Conservation (phyloP, 1,284 basidiomycete species). For the Ceratobasidium sp. region DNA sequence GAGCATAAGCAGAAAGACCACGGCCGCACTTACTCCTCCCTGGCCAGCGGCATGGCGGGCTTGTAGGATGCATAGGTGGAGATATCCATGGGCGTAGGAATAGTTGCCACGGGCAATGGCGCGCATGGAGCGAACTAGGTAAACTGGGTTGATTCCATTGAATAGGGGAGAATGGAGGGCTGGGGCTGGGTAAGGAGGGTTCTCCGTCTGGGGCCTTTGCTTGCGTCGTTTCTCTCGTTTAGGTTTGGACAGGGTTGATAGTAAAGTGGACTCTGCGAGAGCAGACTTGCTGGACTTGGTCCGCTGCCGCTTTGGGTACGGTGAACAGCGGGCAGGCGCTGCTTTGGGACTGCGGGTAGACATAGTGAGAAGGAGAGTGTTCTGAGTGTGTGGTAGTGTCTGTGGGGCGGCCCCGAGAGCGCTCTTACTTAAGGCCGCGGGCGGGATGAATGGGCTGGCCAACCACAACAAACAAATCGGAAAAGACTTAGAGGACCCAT, state of each 20-base stretch:
- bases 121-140: conserved; percentile 29
- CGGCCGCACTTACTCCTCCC: conserved; percentile 28
- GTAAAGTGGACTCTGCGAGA: background rate
- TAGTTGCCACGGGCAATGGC: conserved; percentile 31
- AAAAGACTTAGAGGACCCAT: background rate
- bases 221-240: background rate
- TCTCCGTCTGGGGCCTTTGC: background rate
- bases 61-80: conserved; percentile 32
- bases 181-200: background rate
- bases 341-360: background rate
- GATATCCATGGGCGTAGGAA: conserved; percentile 26
- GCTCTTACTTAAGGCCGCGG: background rate
- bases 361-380: conserved; percentile 1
- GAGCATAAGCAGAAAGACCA: conserved; percentile 37
- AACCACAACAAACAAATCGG: background rate
- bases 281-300: conserved; percentile 31
- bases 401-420: background rate
- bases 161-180: conserved; percentile 24
- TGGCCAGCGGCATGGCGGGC: conserved; percentile 19
- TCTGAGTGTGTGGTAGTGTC: conserved; percentile 15
- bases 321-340: conserved; percentile 1
- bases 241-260: background rate
- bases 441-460: background rate
- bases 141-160: conserved; percentile 33
- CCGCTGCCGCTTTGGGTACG: conserved; percentile 23